Base-by-base conservation (phyloP, 305 asterid species). In the Plantago coronopus region DNA sequence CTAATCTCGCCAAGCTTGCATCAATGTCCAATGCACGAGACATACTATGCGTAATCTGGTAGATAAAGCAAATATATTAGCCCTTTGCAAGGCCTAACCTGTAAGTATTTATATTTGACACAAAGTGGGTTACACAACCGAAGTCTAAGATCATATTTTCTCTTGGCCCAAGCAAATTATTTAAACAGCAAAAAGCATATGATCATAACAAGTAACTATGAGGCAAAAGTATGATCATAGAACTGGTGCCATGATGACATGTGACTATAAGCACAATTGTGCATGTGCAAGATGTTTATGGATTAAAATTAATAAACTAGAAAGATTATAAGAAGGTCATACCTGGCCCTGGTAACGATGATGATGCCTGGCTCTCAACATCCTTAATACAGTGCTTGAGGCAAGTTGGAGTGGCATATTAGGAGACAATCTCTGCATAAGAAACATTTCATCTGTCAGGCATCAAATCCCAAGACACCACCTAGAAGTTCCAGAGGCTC, bases 321-420 rank as follows among this genome's bases (percentile, higher is more conserved):
- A 42, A 42, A 25, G 57, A 59, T 45, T 48, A 31, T 17, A 55
- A 45, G 64, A 43, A 45, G 68, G 54, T 64, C 84, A 69, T 81
- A 93, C 99, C 70, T 83, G 86, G 74, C 99, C 97, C 80, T 85
- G 86, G 53, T 70, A 81, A 74, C 75, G 87, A 74, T 93, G 99
- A 79, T 93, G 97, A 63, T 73, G 88, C 22, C 95, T 86, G 62
- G 99, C 99, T 76, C 90, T 80, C 69, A 87, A 72, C 82, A 89
- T 71, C 77, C 82, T 87, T 67, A 93, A 72, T 63, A 93, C 74
- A 67, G 96, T 93, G 55, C 85, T 88, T 2, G 97, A 89, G 54
- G 89, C 97, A 67, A 85, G 90, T 69, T 82, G 95, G 73, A 93
- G 89, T 55, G 99, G 95, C 84, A 81, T 82, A 66, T 79, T 82